Base-by-base conservation (phyloP, 2,329 filamentous ascomycete species). In the Fusarium pseudocircinatum region DNA sequence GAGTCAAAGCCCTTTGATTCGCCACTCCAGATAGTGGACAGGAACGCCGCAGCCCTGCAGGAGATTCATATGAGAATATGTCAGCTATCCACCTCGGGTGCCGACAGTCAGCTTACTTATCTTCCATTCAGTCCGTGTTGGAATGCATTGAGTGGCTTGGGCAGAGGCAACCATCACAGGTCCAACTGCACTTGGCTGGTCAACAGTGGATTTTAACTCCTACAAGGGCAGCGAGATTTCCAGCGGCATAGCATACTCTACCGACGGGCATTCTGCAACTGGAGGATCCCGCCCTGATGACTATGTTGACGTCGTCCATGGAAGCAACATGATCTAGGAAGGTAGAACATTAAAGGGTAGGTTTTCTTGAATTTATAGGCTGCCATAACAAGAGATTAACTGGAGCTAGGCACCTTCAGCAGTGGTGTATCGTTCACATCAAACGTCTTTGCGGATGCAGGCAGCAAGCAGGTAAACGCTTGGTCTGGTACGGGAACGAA, bases 401-500 rank as follows among this genome's bases (percentile, higher is more conserved):
- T 7, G 10, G 4, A 20, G 1, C 0, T 15, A 65, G 60, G 63
- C 5, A 65, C 47, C 7, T 65, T 65, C 8, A 3, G 40, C 7
- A 64, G 47, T 14, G 63, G 63, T 5, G 63, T 65, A 8, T 56
- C 34, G 9, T 64, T 65, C 14, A 64, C 63, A 1, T 64, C 63
- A 12, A 65, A 37, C 11, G 64, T 65, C 6, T 36, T 57, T 13
- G 28, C 63, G 2, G 60, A 64, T 14, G 63, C 63, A 2, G 36
- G 9, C 7, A 20, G 18, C 0, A 64, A 65, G 16, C 39, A 46
- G 6, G 12, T 6, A 2, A 64, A 65, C 14, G 20, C 42, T 34
- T 65, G 63, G 63, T 11, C 13, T n/a, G 63, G 63, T 1, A 64
- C 63, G 8, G 63, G 63, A 22, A 64, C 18, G 2, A 65, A 65